Percentiles rank a stretch among this genome's conserved stretches.
Conservation (phyloP, 208 protist genomes). For the Crithidia thermophila region DNA sequence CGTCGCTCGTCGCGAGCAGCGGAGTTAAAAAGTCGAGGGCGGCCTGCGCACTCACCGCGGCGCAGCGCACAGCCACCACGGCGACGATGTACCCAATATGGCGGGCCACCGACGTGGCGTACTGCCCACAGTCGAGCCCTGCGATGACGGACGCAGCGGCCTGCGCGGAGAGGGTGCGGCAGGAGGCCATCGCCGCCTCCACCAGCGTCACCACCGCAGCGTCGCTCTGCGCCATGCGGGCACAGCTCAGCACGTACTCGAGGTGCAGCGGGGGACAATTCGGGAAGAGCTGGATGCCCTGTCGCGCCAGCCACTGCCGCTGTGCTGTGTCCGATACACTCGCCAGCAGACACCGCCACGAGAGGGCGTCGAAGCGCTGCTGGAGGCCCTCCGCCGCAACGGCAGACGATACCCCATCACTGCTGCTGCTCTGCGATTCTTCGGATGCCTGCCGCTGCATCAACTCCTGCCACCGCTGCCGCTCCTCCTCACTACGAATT, state of each 20-base stretch:
- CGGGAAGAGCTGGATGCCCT: constrained; percentile 63
- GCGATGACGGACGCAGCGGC: constrained; percentile 36
- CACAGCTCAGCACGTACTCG: constrained; percentile 36
- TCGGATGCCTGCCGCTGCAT: constrained; percentile 11
- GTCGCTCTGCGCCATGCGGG: constrained; percentile 25
- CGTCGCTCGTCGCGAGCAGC: constrained; percentile 24
- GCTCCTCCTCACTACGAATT: constrained; percentile 23
- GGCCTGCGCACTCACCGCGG: constrained; percentile 21
- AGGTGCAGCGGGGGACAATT: constrained; percentile 64
- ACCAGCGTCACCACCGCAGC: constrained; percentile 20
- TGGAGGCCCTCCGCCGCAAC: constrained; percentile 32
- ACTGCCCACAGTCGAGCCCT: constrained; percentile 31
- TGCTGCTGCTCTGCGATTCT: not conserved
- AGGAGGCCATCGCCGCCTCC: constrained; percentile 43
- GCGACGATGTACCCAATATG: constrained; percentile 72
- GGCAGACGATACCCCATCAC: not conserved
- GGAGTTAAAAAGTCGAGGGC: constrained; percentile 27
- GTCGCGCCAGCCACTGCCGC: constrained; percentile 65
- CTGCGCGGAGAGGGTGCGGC: constrained; percentile 54
- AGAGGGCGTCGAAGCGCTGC: constrained; percentile 35
- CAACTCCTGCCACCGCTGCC: constrained; percentile 22
- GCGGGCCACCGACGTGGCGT: constrained; percentile 43
- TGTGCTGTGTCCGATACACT: constrained; percentile 33
- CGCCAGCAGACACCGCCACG: constrained; percentile 70
- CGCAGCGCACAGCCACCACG: constrained; percentile 39